Conservation (phyloP, 768 basidiomycete genomes). For the Naganishia antarctica region DNA sequence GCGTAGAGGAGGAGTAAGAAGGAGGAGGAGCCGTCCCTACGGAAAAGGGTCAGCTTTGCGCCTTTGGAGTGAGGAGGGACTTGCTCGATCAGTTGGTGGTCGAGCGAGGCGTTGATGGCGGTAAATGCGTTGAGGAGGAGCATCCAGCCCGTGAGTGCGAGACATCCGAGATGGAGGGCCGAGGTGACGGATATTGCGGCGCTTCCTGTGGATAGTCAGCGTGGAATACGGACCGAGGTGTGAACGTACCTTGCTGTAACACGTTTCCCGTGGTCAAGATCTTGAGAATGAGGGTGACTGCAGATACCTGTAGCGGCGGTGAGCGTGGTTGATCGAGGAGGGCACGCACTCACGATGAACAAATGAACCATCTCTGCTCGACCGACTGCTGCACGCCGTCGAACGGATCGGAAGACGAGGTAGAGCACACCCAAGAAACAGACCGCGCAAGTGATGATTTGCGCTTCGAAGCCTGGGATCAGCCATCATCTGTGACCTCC, state of each 20-base stretch:
- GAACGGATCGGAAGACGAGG: slow-evolving; percentile 59
- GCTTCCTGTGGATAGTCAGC: slow-evolving; percentile 49
- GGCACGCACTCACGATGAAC: slow-evolving; percentile 35
- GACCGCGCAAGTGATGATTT: slow-evolving; percentile 73
- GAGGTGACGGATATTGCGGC: slow-evolving; percentile 64
- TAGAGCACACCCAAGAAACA: slow-evolving; percentile 60
- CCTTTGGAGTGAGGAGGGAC: slow-evolving; percentile 50
- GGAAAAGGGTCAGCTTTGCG: not conserved
- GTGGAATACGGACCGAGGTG: too few species aligned
- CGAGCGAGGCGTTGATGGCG: slow-evolving; percentile 48
- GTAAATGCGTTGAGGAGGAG: slow-evolving; percentile 52
- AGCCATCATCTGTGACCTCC: not conserved
- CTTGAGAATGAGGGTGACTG: slow-evolving; percentile 64
- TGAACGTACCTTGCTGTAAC: slow-evolving; percentile 60
- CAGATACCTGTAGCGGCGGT: slow-evolving; percentile 35
- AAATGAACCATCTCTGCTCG: slow-evolving; percentile 48
- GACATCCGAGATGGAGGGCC: slow-evolving; percentile 72
- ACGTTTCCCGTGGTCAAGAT: slow-evolving; percentile 74
- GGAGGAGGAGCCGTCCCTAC: slow-evolving; percentile 38
- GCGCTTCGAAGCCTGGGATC: slow-evolving; percentile 52
- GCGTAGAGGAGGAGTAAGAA: slow-evolving; percentile 58
- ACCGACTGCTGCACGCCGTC: slow-evolving; percentile 84
- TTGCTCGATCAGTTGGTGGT: slow-evolving; percentile 77
- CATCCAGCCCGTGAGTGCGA: slow-evolving; percentile 69
- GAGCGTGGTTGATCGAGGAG: too few species aligned